Evolutionary conservation across 805 yeast genomes (phyloP).

Genomic region (Komagataella pseudopastoris): DNA sequence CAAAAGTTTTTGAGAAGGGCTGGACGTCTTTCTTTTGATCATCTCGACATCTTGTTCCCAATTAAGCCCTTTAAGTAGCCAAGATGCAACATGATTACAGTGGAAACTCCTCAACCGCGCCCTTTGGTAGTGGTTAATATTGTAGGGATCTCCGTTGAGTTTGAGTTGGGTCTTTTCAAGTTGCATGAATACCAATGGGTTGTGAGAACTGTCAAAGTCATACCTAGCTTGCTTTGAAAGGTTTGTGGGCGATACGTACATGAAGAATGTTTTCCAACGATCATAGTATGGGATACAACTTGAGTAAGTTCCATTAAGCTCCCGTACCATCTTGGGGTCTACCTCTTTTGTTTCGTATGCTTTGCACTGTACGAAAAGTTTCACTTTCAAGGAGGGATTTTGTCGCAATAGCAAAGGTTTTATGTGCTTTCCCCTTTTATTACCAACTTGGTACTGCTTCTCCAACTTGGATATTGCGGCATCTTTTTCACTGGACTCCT

Average conservation of each 20-base stretch:
- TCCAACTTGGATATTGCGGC: not conserved
- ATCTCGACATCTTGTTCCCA: slow-evolving; percentile 9
- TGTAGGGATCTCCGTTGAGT: slow-evolving; percentile 14
- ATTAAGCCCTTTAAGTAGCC: slow-evolving; percentile 20
- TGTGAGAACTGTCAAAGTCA: slow-evolving; percentile 27
- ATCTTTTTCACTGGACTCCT: not conserved
- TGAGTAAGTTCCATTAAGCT: slow-evolving; percentile 36
- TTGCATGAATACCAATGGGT: slow-evolving; percentile 31
- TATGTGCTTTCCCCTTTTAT: slow-evolving; percentile 10
- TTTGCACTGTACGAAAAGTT: slow-evolving; percentile 42
- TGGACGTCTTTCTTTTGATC: not conserved
- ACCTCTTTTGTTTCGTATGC: slow-evolving; percentile 26
- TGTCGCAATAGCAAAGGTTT: slow-evolving; percentile 11
- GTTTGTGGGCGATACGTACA: slow-evolving; percentile 32
- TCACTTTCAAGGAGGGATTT: slow-evolving; percentile 16
- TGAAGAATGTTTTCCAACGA: slow-evolving; percentile 16
- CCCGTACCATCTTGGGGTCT: slow-evolving; percentile 34
- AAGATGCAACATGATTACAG: slow-evolving; percentile 22
- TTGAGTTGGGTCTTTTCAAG: slow-evolving; percentile 19
- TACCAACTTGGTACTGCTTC: slow-evolving; percentile 1
- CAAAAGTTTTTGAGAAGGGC: not conserved
- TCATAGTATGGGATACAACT: slow-evolving; percentile 16
- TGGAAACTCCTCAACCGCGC: slow-evolving; percentile 22
- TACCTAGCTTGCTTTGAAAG: slow-evolving; percentile 32
- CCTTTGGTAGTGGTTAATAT: slow-evolving; percentile 22